These are phyloP conservation scores for Oenanthe javanica DNA, from an alignment of 140 eudicot species.

Conservation along the genomic window DNA sequence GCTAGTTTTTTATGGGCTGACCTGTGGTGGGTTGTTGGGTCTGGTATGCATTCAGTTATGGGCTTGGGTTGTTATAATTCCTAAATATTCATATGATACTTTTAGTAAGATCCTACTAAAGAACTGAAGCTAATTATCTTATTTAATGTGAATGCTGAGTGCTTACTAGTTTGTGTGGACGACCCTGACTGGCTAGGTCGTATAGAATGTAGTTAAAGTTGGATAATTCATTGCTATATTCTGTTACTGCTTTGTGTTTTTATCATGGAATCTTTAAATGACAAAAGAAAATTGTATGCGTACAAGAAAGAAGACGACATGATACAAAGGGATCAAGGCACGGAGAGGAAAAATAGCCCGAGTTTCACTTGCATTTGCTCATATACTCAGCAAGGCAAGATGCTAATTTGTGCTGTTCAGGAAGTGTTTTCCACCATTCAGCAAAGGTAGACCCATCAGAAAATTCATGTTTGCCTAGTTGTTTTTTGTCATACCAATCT, in stretches of 20 bases:
- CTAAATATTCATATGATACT: not conserved
- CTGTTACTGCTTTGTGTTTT: not conserved
- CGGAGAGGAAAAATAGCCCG: not conserved
- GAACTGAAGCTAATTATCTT: not conserved
- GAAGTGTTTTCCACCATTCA: slow-evolving; percentile 45
- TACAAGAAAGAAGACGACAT: not conserved
- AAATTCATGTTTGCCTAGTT: slow-evolving; percentile 38
- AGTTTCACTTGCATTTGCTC: not conserved
- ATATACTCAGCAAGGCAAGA: slow-evolving; percentile 4
- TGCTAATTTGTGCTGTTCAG: slow-evolving; percentile 15
- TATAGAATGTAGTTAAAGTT: not conserved
- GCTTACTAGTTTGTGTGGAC: not conserved
- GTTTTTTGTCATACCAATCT: slow-evolving; percentile 26
- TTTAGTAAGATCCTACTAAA: not conserved
- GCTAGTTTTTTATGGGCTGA: too few species aligned
- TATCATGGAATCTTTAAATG: not conserved
- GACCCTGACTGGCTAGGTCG: not conserved
- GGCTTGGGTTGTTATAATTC: too few species aligned
- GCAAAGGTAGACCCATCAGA: slow-evolving; percentile 43
- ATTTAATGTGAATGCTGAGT: not conserved
- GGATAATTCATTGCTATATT: not conserved
- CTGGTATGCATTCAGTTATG: too few species aligned
- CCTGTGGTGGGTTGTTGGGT: too few species aligned
- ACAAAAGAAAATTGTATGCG: not conserved
- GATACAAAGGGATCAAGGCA: too few species aligned